Percentiles rank a stretch among this genome's conserved stretches.
These are phyloP conservation scores for Aspergillus quadricinctus DNA, from an alignment of 2,329 filamentous ascomycete species.

Conservation along the genomic window DNA sequence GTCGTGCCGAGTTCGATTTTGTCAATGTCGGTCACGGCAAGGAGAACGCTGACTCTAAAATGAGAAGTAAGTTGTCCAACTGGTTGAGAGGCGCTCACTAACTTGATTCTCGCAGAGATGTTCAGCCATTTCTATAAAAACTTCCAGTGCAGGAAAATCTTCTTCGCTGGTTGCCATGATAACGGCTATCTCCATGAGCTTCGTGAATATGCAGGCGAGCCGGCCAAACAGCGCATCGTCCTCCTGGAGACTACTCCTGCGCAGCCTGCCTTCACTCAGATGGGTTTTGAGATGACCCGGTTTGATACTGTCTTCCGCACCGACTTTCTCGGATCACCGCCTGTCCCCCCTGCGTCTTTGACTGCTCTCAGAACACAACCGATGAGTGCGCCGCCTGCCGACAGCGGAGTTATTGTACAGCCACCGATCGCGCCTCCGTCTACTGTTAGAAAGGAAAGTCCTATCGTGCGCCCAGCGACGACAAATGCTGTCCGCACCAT, in stretches of 20 bases:
- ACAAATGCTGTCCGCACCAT: background rate
- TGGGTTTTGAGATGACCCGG: conserved; percentile 1
- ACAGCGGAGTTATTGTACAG: background rate
- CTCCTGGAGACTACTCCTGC: conserved; percentile 12
- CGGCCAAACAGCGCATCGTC: conserved; percentile 4
- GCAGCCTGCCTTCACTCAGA: background rate
- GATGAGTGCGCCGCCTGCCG: background rate
- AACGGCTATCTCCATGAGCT: conserved; percentile 9
- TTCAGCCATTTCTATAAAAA: conserved; percentile 10
- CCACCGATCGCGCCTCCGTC: background rate
- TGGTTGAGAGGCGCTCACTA: background rate
- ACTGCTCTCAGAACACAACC: background rate
- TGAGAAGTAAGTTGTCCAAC: conserved; percentile 3
- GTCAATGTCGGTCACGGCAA: conserved; percentile 8
- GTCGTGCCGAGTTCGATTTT: conserved; percentile 8
- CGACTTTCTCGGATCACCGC: background rate
- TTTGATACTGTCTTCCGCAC: conserved; percentile 6
- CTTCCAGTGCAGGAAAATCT: conserved; percentile 13
- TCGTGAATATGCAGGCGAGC: conserved; percentile 1
- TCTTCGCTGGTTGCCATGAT: conserved; percentile 15
- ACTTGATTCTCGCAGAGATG: conserved; percentile 3
- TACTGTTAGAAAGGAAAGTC: background rate
- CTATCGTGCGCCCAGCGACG: background rate
- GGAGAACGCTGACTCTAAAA: conserved; percentile 10
- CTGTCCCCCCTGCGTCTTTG: background rate